Evolutionary conservation across 1,284 basidiomycete genomes (phyloP), one percentile per base, ranked within the genome.

Genomic region (Austroboletus olivaceoglutinosus): DNA sequence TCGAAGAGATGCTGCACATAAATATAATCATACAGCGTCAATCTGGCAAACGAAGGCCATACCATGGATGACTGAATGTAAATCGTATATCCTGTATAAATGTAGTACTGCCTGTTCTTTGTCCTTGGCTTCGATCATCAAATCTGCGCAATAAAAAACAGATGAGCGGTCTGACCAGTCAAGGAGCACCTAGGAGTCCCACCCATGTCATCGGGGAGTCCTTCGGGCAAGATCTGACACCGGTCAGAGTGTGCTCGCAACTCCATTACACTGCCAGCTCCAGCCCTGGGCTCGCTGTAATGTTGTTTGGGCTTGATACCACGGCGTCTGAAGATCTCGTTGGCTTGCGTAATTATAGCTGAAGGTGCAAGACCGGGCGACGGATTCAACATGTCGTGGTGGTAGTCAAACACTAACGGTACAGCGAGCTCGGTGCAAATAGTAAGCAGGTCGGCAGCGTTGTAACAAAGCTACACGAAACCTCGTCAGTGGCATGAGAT

Each of bases 41-140:
- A 23, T 5, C 18, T 13, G 9, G 11, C 13, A 36, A 12, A 33
- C 16, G 21, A 23, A 25, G 34, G 34, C 25, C 68, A 34, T 51
- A 80, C 80, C 84, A 58, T 85, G 73, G 19, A 77, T 78, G 25
- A 91, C 86, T 12, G 82, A 77, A 45, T 83, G 73, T 8, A 95
- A 68, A 40, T 73, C 73, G 62, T 96, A 95, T 41, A 91, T 84
- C 54, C 92, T 72, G 63, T 91, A 86, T 36, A 96, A 67, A 57
- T 95, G 83, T 48, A 97, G 78, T 8, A 97, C 93, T 8, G 92
- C 93, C 67, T 96, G 93, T 69, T 96, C 93, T 72, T 94, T 93
- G 67, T 91, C 89, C 67, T 93, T 92, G 9, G 89, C 89, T 72
- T 97, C 93, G 55, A 97, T 91, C 93, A 96, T 96, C 56, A 96